Evolutionary conservation across 1,284 basidiomycete genomes (phyloP).

Genomic region (Phylloporus sp.): DNA sequence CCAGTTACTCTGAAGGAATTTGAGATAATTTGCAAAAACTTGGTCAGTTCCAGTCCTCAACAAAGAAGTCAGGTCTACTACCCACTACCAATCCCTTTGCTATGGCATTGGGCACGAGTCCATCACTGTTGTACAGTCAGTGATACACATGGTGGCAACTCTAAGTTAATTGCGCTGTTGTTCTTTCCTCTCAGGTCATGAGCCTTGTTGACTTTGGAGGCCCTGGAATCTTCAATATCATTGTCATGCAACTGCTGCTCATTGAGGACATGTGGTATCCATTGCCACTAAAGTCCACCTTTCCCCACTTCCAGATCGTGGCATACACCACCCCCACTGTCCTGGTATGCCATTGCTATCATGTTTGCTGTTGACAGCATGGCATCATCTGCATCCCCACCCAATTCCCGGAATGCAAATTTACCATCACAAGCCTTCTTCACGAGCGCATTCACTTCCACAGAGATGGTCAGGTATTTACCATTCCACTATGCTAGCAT

Average conservation of each 20-base stretch:
- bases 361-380: conserved; percentile 56
- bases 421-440: conserved; percentile 97
- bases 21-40: no score
- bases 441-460: conserved; percentile 91
- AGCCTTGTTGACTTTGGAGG: no score
- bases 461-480: conserved; percentile 90
- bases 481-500: no score
- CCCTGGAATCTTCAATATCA: no score
- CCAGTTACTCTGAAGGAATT: no score
- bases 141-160: no score
- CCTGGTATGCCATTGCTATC: conserved; percentile 54
- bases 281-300: conserved; percentile 42
- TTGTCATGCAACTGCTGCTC: no score
- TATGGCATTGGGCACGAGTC: conserved; percentile 49
- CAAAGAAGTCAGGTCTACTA: conserved; percentile 54
- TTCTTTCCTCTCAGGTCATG: no score
- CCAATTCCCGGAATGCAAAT: conserved; percentile 68
- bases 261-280: no score
- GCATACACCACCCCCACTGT: conserved; percentile 41
- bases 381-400: conserved; percentile 57
- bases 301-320: conserved; percentile 27
- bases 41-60: conserved; percentile 56
- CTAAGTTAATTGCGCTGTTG: no score
- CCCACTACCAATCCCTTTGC: conserved; percentile 56
- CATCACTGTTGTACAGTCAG: conserved; percentile 54